Percentiles rank a stretch among this genome's conserved stretches.
These are phyloP conservation scores for Candida tunisiensis DNA, from an alignment of 1,139 yeast genomes.

Conservation along the genomic window DNA sequence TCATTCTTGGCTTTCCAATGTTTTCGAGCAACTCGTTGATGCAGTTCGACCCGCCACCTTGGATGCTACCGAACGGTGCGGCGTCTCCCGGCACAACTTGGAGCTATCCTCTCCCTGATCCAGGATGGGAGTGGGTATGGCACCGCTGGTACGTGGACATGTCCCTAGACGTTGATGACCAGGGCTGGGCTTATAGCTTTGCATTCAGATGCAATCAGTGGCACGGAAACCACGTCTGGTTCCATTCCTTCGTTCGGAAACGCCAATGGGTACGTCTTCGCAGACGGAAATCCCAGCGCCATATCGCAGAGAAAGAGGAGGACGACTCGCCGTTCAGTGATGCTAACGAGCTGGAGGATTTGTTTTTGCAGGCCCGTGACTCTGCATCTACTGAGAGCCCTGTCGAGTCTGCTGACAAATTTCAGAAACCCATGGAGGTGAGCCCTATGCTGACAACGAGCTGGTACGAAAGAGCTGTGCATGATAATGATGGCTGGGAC, in stretches of 20 bases:
- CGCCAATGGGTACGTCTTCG: constrained; percentile 25
- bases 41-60: constrained; percentile 40
- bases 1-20: constrained; percentile 45
- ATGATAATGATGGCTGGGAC: too few relatives aligned
- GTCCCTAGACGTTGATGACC: constrained; percentile 59
- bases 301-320: background rate
- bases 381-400: too few relatives aligned
- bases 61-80: constrained; percentile 15
- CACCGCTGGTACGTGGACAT: constrained; percentile 53
- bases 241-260: constrained; percentile 24
- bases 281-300: constrained; percentile 2
- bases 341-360: constrained; percentile 1
- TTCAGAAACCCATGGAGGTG: too few relatives aligned
- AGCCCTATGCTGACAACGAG: too few relatives aligned
- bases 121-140: constrained; percentile 63
- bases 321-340: background rate
- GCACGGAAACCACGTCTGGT: constrained; percentile 23
- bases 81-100: too few relatives aligned
- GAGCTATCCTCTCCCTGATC: too few relatives aligned
- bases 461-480: too few relatives aligned
- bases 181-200: constrained; percentile 57
- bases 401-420: too few relatives aligned
- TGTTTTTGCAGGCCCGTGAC: background rate
- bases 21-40: constrained; percentile 39
- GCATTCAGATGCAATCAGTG: constrained; percentile 19